Conservation (phyloP, 139 green algal species). For the Coelastrella sp. region DNA sequence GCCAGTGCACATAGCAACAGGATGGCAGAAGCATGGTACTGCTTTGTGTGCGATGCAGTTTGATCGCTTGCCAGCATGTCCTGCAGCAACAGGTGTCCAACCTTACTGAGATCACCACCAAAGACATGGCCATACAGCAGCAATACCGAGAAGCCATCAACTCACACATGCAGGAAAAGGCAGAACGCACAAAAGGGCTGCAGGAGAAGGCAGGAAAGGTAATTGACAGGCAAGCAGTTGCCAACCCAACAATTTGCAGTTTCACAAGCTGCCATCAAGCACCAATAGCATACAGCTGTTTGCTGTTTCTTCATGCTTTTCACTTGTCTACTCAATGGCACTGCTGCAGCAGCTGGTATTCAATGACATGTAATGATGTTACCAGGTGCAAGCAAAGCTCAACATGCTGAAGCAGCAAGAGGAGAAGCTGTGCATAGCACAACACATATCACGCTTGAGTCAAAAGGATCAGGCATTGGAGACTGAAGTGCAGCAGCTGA, state of each 20-base stretch:
- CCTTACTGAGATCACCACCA: too few species aligned
- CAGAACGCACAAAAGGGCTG: background rate
- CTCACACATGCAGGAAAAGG: constrained; percentile 12
- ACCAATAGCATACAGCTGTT: background rate
- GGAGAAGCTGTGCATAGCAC: background rate
- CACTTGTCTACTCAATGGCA: too few species aligned
- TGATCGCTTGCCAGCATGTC: too few species aligned
- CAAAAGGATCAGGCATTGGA: background rate
- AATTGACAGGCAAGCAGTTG: background rate
- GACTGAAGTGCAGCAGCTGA: constrained; percentile 10
- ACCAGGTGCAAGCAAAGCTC: background rate
- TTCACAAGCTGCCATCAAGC: background rate
- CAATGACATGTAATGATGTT: background rate
- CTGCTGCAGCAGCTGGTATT: too few species aligned
- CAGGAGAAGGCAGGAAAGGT: constrained; percentile 11
- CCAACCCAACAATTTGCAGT: too few species aligned
- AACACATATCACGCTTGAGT: background rate
- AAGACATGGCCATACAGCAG: constrained; percentile 20
- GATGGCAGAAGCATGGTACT: too few species aligned
- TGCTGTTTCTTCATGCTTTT: too few species aligned
- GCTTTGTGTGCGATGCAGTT: too few species aligned
- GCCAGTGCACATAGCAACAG: too few species aligned
- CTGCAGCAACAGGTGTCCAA: background rate
- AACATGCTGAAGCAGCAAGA: constrained; percentile 21
- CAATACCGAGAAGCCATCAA: constrained; percentile 1